Conservation (phyloP, 1,284 basidiomycete genomes). For the Moesziomyces aphidis region DNA sequence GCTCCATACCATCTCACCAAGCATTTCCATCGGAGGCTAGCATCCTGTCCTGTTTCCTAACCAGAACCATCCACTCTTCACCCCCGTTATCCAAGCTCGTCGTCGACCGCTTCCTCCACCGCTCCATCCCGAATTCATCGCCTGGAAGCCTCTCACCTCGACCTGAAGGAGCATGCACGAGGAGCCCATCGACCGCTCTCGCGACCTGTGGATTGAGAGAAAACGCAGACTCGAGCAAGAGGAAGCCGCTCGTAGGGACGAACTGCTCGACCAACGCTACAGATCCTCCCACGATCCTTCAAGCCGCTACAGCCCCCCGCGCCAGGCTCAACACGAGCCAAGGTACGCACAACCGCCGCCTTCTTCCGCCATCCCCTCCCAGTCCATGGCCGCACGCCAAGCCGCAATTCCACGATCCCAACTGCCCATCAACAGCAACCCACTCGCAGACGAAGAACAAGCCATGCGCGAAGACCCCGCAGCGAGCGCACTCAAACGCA, state of each 20-base stretch:
- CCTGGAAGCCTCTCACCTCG: neutral
- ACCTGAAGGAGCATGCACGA: constrained; percentile 44
- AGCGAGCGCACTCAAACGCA: constrained; percentile 31
- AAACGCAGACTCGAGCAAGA: constrained; percentile 48
- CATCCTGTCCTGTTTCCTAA: neutral
- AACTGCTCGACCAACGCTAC: constrained; percentile 36
- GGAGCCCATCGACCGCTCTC: constrained; percentile 50
- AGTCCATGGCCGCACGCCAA: constrained; percentile 12
- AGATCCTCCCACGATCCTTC: constrained; percentile 25
- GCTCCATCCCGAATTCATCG: neutral
- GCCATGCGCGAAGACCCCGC: constrained; percentile 42
- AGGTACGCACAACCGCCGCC: constrained; percentile 24
- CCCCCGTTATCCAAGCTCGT: neutral
- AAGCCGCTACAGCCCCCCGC: constrained; percentile 31
- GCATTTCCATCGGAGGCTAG: neutral
- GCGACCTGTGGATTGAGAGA: constrained; percentile 53
- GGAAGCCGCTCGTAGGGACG: constrained; percentile 36
- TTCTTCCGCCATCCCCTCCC: constrained; percentile 1
- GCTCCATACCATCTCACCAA: neutral
- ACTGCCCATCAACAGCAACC: constrained; percentile 14
- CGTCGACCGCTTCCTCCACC: neutral
- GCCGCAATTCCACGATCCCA: constrained; percentile 31
- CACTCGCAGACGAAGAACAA: constrained; percentile 18
- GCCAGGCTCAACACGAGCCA: constrained; percentile 19
- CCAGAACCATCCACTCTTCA: neutral